phyloP scores from a whole-genome alignment of 2,329 filamentous ascomycete species.

The Sarocladium oryzae region DNA sequence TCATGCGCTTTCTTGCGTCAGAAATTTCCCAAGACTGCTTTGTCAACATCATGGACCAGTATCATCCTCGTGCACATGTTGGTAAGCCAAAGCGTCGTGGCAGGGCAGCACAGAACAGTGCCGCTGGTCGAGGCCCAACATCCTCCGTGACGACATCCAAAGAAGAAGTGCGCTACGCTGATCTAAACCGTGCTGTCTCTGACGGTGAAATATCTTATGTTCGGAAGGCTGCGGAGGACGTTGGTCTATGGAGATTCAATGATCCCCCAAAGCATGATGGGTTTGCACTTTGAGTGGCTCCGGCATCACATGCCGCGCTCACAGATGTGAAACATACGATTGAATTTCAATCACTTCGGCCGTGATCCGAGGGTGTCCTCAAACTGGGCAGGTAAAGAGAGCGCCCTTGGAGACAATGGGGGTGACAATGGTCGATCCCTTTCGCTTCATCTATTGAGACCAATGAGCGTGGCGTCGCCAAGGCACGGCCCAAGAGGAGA shows the following conservation, averaged over 20 bases:
- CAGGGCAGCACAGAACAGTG: constrained; percentile 16
- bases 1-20: constrained; percentile 69
- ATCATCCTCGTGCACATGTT: constrained; percentile 73
- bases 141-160: neutral
- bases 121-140: constrained; percentile 16
- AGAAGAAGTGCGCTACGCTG: constrained; percentile 57
- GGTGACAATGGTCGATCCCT: neutral
- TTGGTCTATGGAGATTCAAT: constrained; percentile 73
- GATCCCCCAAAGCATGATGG: constrained; percentile 51
- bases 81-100: constrained; percentile 51
- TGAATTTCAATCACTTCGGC: too few relatives aligned
- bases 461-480: neutral
- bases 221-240: constrained; percentile 58
- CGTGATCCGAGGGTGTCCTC: neutral
- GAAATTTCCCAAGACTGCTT: constrained; percentile 70
- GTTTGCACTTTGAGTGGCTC: constrained; percentile 37
- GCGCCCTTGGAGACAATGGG: neutral
- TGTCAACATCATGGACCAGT: constrained; percentile 86
- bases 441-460: neutral
- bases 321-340: too few relatives aligned
- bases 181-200: constrained; percentile 69
- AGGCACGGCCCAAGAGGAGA: neutral
- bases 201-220: constrained; percentile 47
- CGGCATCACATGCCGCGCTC: too few relatives aligned
- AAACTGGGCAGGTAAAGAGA: neutral